These are phyloP conservation scores for Zychaea mexicana DNA, from an alignment of 371 early-diverging fungal species.

Conservation along the genomic window DNA sequence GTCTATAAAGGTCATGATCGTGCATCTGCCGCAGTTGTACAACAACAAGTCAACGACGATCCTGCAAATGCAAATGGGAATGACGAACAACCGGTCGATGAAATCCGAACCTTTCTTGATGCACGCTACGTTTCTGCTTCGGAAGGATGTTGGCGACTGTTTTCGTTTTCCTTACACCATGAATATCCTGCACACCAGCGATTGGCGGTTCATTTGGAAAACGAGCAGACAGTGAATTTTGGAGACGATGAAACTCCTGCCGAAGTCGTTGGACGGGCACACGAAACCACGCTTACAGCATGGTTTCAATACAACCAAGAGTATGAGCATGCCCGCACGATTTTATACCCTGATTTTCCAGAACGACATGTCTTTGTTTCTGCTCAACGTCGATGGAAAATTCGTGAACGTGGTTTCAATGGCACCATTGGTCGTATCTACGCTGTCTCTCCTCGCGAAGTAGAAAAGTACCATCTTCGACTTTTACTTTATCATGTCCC, in stretches of 20 bases:
- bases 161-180: background rate
- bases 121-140: background rate
- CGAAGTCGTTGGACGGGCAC: background rate
- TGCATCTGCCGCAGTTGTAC: background rate
- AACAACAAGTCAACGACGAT: background rate
- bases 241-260: background rate
- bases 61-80: background rate
- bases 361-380: background rate
- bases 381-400: background rate
- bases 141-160: background rate
- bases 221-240: no score
- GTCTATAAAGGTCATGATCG: conserved; percentile 18
- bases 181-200: no score
- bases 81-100: background rate
- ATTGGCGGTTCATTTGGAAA: no score
- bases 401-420: no score
- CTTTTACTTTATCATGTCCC: conserved; percentile 9
- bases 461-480: background rate
- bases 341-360: background rate
- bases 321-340: background rate
- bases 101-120: background rate
- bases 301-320: background rate
- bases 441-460: background rate
- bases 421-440: no score
- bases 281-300: conserved; percentile 1